Conservation (phyloP, 148 eudicot genomes). For the Euryodendron excelsum region DNA sequence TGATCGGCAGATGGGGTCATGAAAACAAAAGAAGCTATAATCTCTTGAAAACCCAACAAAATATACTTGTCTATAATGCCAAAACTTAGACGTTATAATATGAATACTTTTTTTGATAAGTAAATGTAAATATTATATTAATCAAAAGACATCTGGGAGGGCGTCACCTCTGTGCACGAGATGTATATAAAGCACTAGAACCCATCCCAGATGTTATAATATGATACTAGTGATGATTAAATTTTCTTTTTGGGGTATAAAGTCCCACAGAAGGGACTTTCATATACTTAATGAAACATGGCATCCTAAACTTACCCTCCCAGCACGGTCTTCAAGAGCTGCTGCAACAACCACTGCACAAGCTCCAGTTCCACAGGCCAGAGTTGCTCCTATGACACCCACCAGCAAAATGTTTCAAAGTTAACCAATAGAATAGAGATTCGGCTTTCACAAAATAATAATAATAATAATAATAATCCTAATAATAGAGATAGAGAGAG, state of each 20-base stretch:
- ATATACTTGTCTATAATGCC: neutral
- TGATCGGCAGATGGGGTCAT: neutral
- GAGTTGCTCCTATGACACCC: constrained; percentile 62
- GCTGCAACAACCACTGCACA: constrained; percentile 97
- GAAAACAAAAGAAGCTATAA: neutral
- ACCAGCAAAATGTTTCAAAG: constrained; percentile 3
- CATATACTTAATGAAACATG: neutral
- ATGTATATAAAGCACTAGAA: too few species aligned
- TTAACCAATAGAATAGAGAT: neutral
- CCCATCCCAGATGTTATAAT: too few species aligned
- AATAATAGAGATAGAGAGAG: neutral
- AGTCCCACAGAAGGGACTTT: neutral
- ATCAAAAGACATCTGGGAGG: too few species aligned
- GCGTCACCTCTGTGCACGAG: too few species aligned
- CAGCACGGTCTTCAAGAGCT: constrained; percentile 86
- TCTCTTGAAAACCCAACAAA: neutral
- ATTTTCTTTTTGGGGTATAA: too few species aligned
- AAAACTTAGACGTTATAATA: too few species aligned
- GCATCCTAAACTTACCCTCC: constrained; percentile 47
- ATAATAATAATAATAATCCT: too few species aligned
- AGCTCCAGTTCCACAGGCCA: constrained; percentile 99
- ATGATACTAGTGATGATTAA: too few species aligned
- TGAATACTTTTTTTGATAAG: too few species aligned
- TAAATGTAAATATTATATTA: too few species aligned
- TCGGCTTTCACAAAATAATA: too few species aligned